A percentile compares a stretch with the other conserved stretches of the same genome.
These are phyloP conservation scores for Beauveria sp. DNA, from an alignment of 2,329 filamentous ascomycete species.

Conservation along the genomic window DNA sequence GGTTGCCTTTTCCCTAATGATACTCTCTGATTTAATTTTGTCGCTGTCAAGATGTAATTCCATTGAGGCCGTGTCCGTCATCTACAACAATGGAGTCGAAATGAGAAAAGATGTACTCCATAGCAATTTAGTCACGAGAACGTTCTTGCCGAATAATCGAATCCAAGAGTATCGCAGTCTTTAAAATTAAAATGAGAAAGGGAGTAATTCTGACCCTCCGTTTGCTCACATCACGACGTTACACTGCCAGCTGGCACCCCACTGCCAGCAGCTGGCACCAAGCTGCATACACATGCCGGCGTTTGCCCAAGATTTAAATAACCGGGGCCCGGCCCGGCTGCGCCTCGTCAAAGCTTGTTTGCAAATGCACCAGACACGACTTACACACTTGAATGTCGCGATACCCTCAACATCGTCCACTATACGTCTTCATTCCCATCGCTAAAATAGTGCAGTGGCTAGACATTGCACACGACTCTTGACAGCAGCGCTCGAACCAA, in stretches of 20 bases:
- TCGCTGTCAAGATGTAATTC: too few relatives aligned
- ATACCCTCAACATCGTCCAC: not conserved
- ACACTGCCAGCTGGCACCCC: not conserved
- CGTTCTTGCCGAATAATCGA: too few relatives aligned
- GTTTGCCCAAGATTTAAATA: not conserved
- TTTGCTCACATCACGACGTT: not conserved
- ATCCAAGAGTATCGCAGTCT: too few relatives aligned
- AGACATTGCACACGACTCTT: too few relatives aligned
- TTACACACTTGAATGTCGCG: not conserved
- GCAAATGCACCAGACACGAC: not conserved
- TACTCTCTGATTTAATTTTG: too few relatives aligned
- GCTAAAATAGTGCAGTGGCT: too few relatives aligned
- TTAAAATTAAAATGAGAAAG: not conserved
- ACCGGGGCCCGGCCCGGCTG: not conserved
- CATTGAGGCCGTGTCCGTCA: too few relatives aligned
- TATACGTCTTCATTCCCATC: not conserved
- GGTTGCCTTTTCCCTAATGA: too few relatives aligned
- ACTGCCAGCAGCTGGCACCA: not conserved
- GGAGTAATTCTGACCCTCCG: not conserved
- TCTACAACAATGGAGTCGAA: too few relatives aligned
- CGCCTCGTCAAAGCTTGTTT: conserved; percentile 2
- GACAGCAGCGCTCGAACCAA: not conserved
- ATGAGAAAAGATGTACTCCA: too few relatives aligned
- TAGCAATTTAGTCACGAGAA: too few relatives aligned
- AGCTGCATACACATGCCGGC: not conserved